Evolutionary conservation across 2,329 filamentous ascomycete genomes (phyloP).

Genomic region (Xylariaceae sp.): DNA sequence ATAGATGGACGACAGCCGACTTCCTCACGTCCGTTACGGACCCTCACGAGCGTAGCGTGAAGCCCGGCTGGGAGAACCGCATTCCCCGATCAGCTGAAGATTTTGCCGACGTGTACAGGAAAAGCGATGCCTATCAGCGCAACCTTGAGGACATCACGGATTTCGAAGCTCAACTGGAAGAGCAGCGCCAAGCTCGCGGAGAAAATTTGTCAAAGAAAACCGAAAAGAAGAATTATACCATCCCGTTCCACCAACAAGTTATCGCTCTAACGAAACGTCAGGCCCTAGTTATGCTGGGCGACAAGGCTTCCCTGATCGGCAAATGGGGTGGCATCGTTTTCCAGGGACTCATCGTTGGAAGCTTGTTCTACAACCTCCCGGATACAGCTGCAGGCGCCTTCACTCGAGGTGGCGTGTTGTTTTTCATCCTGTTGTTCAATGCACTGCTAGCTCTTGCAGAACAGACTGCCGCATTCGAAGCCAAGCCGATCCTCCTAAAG

Average conservation of each 20-base stretch:
- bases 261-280: constrained; percentile 47
- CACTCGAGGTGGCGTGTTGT: constrained; percentile 62
- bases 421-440: constrained; percentile 66
- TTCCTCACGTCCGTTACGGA: constrained; percentile 78
- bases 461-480: constrained; percentile 61
- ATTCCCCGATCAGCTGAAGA: constrained; percentile 65
- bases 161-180: constrained; percentile 52
- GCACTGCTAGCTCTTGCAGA: constrained; percentile 63
- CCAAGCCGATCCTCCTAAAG: constrained; percentile 68
- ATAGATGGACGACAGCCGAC: constrained; percentile 72
- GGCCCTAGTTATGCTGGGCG: constrained; percentile 39
- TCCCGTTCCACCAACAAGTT: constrained; percentile 53
- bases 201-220: constrained; percentile 41
- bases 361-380: constrained; percentile 37
- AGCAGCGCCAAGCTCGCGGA: constrained; percentile 43
- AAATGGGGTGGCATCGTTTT: constrained; percentile 41
- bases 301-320: constrained; percentile 37
- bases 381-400: constrained; percentile 53
- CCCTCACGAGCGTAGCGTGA: constrained; percentile 58
- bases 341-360: constrained; percentile 39
- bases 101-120: constrained; percentile 56
- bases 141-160: constrained; percentile 52
- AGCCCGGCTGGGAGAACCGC: constrained; percentile 57
- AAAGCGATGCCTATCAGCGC: constrained; percentile 47
- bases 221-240: constrained; percentile 55